These are phyloP conservation scores for Thinopyrum elongatum DNA, from an alignment of 176 grass and related monocot genomes.

Conservation along the genomic window DNA sequence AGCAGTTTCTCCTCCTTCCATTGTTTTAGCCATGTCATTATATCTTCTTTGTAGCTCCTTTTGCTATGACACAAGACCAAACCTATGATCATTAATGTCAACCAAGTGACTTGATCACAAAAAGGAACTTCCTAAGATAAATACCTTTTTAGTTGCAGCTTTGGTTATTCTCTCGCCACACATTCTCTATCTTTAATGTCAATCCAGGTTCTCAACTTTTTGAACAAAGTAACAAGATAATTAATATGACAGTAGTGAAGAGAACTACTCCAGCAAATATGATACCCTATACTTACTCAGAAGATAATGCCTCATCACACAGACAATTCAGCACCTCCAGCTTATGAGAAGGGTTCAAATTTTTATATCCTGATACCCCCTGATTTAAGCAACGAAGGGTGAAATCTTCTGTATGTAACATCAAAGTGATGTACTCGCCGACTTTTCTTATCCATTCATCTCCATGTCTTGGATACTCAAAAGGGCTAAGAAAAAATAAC, in stretches of 20 bases:
- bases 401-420: constrained; percentile 30
- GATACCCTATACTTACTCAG: constrained; percentile 51
- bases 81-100: not conserved
- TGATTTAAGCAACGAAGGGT: constrained; percentile 38
- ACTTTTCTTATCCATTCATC: constrained; percentile 55
- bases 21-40: constrained; percentile 36
- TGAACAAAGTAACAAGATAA: constrained; percentile 26
- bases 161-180: constrained; percentile 21
- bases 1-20: constrained; percentile 1
- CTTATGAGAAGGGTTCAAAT: constrained; percentile 51
- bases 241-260: constrained; percentile 1
- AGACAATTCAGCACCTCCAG: constrained; percentile 71
- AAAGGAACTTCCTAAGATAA: not conserved
- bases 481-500: constrained; percentile 40
- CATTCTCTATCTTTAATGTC: constrained; percentile 41
- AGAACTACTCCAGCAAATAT: constrained; percentile 14
- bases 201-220: not conserved
- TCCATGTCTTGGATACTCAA: constrained; percentile 41
- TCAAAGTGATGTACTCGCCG: constrained; percentile 38
- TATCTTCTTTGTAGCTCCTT: constrained; percentile 61
- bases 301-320: constrained; percentile 63
- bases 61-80: constrained; percentile 41
- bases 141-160: constrained; percentile 64
- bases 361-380: constrained; percentile 54
- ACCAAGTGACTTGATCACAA: not conserved